Evolutionary conservation across 192 early-diverging fungal genomes (phyloP).

Genomic region (Coemansia sp.): DNA sequence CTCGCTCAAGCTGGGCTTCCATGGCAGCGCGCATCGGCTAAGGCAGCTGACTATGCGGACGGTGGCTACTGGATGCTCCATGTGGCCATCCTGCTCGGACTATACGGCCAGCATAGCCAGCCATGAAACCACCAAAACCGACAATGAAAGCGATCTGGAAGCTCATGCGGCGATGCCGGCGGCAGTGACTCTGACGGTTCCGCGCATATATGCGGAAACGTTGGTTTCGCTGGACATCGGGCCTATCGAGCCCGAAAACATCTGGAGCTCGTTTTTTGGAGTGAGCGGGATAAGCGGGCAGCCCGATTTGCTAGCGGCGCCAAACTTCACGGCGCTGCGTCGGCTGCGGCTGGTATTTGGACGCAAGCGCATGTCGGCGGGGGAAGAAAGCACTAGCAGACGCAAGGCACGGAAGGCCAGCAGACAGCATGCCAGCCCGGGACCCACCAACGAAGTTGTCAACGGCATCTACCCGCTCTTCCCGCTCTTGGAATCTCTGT

Average conservation of each 20-base stretch:
- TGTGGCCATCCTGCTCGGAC: too few relatives aligned
- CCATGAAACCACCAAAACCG: too few relatives aligned
- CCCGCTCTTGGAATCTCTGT: conserved; percentile 22
- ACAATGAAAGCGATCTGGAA: too few relatives aligned
- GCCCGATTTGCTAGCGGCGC: background rate
- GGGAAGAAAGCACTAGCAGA: background rate
- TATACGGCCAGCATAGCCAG: too few relatives aligned
- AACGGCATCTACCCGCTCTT: conserved; percentile 18
- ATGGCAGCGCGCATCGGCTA: conserved; percentile 10
- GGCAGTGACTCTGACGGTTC: conserved; percentile 7
- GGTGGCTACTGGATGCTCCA: background rate
- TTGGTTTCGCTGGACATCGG: conserved; percentile 35
- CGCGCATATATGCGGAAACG: conserved; percentile 7
- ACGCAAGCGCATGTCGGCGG: background rate
- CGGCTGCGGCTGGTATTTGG: conserved; percentile 23
- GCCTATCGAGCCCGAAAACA: conserved; percentile 20
- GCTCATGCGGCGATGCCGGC: too few relatives aligned
- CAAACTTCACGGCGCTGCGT: conserved; percentile 19
- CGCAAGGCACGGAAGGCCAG: conserved; percentile 1
- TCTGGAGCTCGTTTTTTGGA: conserved; percentile 32
- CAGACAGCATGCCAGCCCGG: conserved; percentile 6
- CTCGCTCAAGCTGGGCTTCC: conserved; percentile 9
- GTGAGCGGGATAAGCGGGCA: background rate
- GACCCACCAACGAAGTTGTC: conserved; percentile 3
- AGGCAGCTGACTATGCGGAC: conserved; percentile 12